A percentile compares a stretch with the other conserved stretches of the same genome.
Evolutionary conservation across 805 yeast species (phyloP).

Genomic region (Candida ortonii): DNA sequence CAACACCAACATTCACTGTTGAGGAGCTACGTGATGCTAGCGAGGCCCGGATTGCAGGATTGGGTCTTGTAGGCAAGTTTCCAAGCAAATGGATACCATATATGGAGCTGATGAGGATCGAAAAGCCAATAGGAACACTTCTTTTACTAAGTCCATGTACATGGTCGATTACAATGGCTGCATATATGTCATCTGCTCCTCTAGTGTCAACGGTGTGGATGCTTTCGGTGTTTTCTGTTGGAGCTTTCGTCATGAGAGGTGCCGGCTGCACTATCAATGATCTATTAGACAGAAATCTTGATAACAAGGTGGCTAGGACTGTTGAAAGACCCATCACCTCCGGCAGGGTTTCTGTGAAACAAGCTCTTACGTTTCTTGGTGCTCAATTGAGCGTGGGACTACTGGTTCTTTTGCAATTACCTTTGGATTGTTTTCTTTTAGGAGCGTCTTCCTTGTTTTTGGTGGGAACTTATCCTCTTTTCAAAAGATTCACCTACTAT

Average conservation of each 20-base stretch:
- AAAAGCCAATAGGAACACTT: constrained; percentile 95
- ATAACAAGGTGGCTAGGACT: constrained; percentile 82
- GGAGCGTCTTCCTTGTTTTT: constrained; percentile 80
- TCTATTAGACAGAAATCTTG: constrained; percentile 77
- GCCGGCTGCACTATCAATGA: constrained; percentile 98
- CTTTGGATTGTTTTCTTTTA: constrained; percentile 73
- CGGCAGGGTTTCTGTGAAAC: constrained; percentile 66
- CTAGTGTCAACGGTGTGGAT: constrained; percentile 57
- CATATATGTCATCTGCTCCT: constrained; percentile 69
- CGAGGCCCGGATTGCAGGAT: constrained; percentile 45
- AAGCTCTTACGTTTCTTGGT: constrained; percentile 68
- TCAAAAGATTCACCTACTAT: constrained; percentile 91
- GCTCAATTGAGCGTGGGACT: constrained; percentile 76
- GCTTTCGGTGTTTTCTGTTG: constrained; percentile 71
- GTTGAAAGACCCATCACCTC: constrained; percentile 91
- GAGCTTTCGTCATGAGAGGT: constrained; percentile 91
- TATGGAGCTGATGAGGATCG: constrained; percentile 87
- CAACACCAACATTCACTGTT: constrained; percentile 29
- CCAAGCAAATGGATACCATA: constrained; percentile 82
- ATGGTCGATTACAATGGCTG: constrained; percentile 93
- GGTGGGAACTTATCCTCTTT: constrained; percentile 85
- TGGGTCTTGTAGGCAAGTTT: constrained; percentile 52
- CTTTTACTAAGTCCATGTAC: constrained; percentile 78
- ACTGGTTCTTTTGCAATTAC: constrained; percentile 67
- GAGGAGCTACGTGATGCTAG: constrained; percentile 52